Base-by-base conservation (phyloP, 2,329 filamentous ascomycete species). In the Aphanoascus verrucosus region DNA sequence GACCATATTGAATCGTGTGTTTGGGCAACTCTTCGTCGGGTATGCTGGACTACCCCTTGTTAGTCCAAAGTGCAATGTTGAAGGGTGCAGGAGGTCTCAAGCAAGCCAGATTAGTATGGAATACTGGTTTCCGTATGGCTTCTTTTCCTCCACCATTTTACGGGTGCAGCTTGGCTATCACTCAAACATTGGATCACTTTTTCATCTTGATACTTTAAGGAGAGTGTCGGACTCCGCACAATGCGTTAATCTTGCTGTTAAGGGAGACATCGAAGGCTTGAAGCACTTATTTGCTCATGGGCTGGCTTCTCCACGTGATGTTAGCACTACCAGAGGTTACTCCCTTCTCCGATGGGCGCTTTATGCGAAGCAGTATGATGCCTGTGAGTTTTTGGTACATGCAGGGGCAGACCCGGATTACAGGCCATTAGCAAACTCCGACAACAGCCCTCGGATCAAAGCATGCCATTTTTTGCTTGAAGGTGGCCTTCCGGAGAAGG, bases 41-140 rank as follows among this genome's bases (percentile, higher is more conserved):
- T 64, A 65, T 53, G 48, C 63, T 5, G 65, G 64, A 8, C 42
- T 67, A 11, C 63, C 65, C 6, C 48, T 60, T 19, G 11, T 65
- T 8, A 63, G 49, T 50, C 47, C 56, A 17, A 62, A 59, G 42
- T 67, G 64, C 45, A 57, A 62, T 50, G 42, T 38, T 19, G 23
- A 55, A 12, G 48, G 44, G 5, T 66, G 65, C 42, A 53, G 54
- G 42, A 60, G 60, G 34, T 56, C 56, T 31, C 61, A 58, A 19
- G 54, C 55, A 7, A 56, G 56, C 31, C 55, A 61, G 5, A 49
- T 67, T 14, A 64, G 52, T 47, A 28, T 64, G 9, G 65, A 68
- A 53, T 67, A 66, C 43, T 67, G 65, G 65, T 65, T 68, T 53
- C 65, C 66, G 1, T 51, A 61, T 15, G 57, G 60, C 12, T 62